These are phyloP conservation scores for Silene coronaria DNA, from an alignment of 179 eudicot genomes.

Conservation along the genomic window DNA sequence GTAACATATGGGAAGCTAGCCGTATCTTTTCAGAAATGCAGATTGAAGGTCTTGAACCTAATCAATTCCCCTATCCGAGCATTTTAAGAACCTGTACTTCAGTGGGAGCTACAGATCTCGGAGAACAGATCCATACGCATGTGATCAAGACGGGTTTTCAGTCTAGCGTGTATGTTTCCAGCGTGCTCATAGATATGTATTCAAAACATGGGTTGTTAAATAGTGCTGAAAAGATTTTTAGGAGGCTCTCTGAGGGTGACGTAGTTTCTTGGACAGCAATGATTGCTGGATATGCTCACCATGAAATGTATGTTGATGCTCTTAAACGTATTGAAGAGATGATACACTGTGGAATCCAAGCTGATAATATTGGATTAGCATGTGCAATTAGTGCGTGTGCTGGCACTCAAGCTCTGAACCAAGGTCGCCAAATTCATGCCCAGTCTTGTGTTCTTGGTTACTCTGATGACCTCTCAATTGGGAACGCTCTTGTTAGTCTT, in stretches of 20 bases:
- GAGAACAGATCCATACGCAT: conserved; percentile 43
- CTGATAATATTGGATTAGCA: conserved; percentile 39
- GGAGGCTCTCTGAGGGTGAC: conserved; percentile 33
- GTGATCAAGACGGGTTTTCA: conserved; percentile 43
- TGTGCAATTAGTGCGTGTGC: conserved; percentile 50
- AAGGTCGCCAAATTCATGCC: conserved; percentile 44
- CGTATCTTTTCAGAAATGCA: conserved; percentile 44
- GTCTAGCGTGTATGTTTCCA: conserved; percentile 35
- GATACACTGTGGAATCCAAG: conserved; percentile 28
- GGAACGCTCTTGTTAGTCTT: conserved; percentile 45
- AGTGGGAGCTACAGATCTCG: conserved; percentile 37
- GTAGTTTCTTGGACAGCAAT: conserved; percentile 51
- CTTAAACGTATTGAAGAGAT: conserved; percentile 40
- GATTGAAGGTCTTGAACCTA: conserved; percentile 43
- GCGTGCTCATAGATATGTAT: conserved; percentile 49
- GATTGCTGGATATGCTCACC: conserved; percentile 38
- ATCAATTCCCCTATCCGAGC: conserved; percentile 45
- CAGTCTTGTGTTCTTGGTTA: conserved; percentile 34
- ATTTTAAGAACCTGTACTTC: conserved; percentile 39
- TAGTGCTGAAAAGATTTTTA: conserved; percentile 36
- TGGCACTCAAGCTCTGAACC: conserved; percentile 37
- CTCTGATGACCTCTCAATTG: conserved; percentile 36
- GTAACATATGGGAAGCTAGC: conserved; percentile 34
- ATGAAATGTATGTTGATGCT: conserved; percentile 34
- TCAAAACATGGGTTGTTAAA: conserved; percentile 36